Percentiles rank a stretch among this genome's conserved stretches.
Evolutionary conservation across 2,329 filamentous ascomycete species (phyloP).

Genomic region (Colletotrichum sp.): DNA sequence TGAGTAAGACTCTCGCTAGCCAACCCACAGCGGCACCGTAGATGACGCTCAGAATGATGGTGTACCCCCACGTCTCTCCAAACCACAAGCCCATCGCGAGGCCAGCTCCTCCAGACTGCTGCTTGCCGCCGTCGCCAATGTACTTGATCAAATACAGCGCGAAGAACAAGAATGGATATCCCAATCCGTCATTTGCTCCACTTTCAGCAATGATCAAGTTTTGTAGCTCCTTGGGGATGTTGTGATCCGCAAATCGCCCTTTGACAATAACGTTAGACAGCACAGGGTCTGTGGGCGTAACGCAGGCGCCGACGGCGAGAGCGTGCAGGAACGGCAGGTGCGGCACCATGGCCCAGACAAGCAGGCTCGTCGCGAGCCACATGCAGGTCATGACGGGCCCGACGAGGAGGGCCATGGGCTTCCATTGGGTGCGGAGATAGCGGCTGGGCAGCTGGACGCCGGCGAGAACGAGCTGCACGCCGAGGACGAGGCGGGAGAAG

Average conservation of each 20-base stretch:
- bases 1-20: conserved; percentile 80
- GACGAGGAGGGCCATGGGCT: conserved; percentile 73
- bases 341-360: conserved; percentile 80
- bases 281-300: conserved; percentile 92
- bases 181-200: conserved; percentile 87
- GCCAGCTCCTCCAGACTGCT: conserved; percentile 61
- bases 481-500: conserved; percentile 86
- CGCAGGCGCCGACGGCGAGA: conserved; percentile 80
- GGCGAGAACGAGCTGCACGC: conserved; percentile 87
- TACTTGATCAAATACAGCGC: conserved; percentile 86
- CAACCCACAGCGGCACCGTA: conserved; percentile 83
- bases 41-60: conserved; percentile 76
- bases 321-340: conserved; percentile 77
- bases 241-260: conserved; percentile 90
- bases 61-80: conserved; percentile 84
- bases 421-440: conserved; percentile 82
- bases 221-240: conserved; percentile 82
- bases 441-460: conserved; percentile 87
- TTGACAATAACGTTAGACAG: conserved; percentile 91
- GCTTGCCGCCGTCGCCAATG: conserved; percentile 60
- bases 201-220: conserved; percentile 83
- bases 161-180: conserved; percentile 88
- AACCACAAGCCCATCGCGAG: conserved; percentile 83
- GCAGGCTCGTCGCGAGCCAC: conserved; percentile 83
- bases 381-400: conserved; percentile 86